Evolutionary conservation across 2,329 filamentous ascomycete species (phyloP), one percentile per base, ranked within the genome.

Genomic region (Whalleya microplaca): DNA sequence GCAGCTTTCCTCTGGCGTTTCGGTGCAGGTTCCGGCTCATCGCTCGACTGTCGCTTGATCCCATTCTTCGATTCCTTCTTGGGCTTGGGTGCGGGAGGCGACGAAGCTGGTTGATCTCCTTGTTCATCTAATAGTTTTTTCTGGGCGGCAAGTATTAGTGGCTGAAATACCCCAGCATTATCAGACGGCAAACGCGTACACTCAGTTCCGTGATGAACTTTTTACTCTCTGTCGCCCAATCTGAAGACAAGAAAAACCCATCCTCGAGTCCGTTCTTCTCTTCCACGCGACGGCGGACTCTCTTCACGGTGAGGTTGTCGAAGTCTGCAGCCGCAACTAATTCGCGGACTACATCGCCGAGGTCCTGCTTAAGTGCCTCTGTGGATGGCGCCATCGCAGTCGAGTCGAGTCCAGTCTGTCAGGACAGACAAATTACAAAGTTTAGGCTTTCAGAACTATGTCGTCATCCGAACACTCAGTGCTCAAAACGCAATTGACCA

Each of bases 221-320:
- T 65, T 87, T 87, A 69, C 84, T 87, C 62, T 76, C 80, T 3
- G 73, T 69, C 68, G 87, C 87, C 85, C 85, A 88, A 16, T 79
- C 71, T 0, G 61, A 71, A 1, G 67, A 61, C 14, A 73, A 72
- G 48, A 87, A 79, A 59, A 86, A 85, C 0, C 77, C 81, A 1
- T 77, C 70, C 0, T 80, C 76, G 1, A 87, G 75, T 1, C 68
- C 71, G 0, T 83, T 71, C 43, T 79, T 71, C 27, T 79, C 71
- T 56, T 85, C 83, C 2, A 77, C 80, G 44, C 73, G 74, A 56
- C 80, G 78, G 53, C 85, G 83, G 52, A 85, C 78, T 48, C 74
- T 76, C 64, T 86, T 86, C 56, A 88, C 83, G 0, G 82, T 82
- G 8, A 85, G 75, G 2, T 75, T 62, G 19, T 81, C 78, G 3